Base-by-base conservation (phyloP, 306 rosid genomes). In the Macrotyloma uniflorum region DNA sequence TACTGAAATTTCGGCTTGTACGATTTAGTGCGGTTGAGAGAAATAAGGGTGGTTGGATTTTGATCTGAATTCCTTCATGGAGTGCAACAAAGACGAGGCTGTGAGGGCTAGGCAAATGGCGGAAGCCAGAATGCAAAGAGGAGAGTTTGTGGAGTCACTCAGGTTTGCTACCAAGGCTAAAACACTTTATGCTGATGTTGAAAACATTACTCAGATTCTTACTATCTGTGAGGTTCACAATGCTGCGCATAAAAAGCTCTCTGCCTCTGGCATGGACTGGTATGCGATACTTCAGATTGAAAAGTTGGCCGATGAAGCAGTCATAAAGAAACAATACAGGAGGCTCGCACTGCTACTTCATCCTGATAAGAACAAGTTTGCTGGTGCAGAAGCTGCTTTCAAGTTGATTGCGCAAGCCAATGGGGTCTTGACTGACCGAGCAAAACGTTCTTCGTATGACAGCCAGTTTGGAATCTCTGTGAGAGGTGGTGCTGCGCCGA, bases 51-150 rank as follows among this genome's bases (percentile, higher is more conserved):
- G 72, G 70, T 53, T 85, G 69, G 40, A 22, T 40, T 75, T 81
- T 40, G 67, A 63, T 54, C 65, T 82, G 50, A 33, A 55, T 72
- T 55, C 63, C 12, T 23, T 43, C 47, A 95, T 95, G 98, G 98
- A 95, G 79, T 95, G 97, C 83, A 95, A 95, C 90, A 95, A 87
- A 84, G 98, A 92, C 2, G 97, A 92, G 86, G 98, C 97, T 30
- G 0, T 82, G 72, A 88, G 85, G 87, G 97, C 97, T 14, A 86
- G 84, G 92, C 66, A 86, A 58, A 55, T 92, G 40, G 94, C 97
- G 1, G 96, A 91, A 47, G 84, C 46, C 67, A 95, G 61, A 84
- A 73, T 92, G 92, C 88, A 87, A 43, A 72, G 0, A 33, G 79
- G 83, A n/a, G 97, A 95, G 45, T 95, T 87, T 83, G 69, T 51